Evolutionary conservation across 768 basidiomycete genomes (phyloP).

Genomic region (Phaeotremella fagi): DNA sequence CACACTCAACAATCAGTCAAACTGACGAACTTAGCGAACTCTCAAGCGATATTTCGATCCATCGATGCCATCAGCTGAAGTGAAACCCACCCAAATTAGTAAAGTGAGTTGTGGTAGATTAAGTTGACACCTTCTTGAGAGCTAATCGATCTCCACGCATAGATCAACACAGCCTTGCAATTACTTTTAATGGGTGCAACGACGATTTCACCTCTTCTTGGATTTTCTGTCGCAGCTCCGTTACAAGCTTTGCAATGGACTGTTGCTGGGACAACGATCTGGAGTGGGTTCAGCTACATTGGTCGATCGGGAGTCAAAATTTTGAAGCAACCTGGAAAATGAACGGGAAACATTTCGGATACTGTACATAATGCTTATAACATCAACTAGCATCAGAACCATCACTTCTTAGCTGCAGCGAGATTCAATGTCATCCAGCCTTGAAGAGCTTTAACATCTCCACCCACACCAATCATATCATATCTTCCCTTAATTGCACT

Average conservation of each 20-base stretch:
- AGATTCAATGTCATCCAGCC: too few species aligned
- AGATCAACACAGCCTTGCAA: slow-evolving; percentile 92
- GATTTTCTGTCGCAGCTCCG: slow-evolving; percentile 56
- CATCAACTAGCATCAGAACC: too few species aligned
- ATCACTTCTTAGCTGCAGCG: too few species aligned
- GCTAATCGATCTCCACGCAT: too few species aligned
- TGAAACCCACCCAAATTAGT: slow-evolving; percentile 86
- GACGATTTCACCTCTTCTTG: slow-evolving; percentile 70
- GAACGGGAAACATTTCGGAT: too few species aligned
- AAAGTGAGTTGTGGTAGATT: slow-evolving; percentile 56
- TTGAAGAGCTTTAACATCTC: slow-evolving; percentile 29
- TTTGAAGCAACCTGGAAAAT: slow-evolving; percentile 21
- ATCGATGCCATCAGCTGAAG: slow-evolving; percentile 89
- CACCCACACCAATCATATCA: slow-evolving; percentile 25
- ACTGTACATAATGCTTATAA: too few species aligned
- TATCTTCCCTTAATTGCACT: slow-evolving; percentile 15
- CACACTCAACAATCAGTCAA: too few species aligned
- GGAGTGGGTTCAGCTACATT: slow-evolving; percentile 65
- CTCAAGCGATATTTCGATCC: slow-evolving; percentile 93
- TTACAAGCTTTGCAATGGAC: slow-evolving; percentile 70
- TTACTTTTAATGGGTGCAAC: slow-evolving; percentile 84
- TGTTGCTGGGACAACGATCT: slow-evolving; percentile 84
- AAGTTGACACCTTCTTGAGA: neutral
- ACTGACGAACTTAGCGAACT: slow-evolving; percentile 67
- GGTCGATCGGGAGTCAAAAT: slow-evolving; percentile 45